Base-by-base conservation (phyloP, 495 filamentous ascomycete genomes). In the Lophiotrema nucula region DNA sequence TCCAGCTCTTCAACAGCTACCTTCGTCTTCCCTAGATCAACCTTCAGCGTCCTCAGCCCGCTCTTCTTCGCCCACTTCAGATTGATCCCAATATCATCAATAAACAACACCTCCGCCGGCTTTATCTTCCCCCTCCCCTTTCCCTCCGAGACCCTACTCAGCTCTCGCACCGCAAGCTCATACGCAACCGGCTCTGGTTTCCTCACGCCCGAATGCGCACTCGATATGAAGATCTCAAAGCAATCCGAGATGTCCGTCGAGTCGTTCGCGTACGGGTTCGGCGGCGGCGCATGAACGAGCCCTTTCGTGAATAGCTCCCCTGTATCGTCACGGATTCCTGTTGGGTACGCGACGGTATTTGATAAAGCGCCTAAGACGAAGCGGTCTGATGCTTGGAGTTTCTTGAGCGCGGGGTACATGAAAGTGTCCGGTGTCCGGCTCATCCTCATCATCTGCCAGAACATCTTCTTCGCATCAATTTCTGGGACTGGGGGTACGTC, bases 31-130 rank as follows among this genome's bases (percentile, higher is more conserved):
- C 92, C 92, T 26, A 97, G 74, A 6, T 79, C 75, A 2, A 97
- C 93, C 68, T 87, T 95, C 58, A 98, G 78, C 1, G 92, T 96
- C 54, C 78, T 73, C 70, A 97, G 86, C 23, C 93, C 93, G 11
- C 83, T 70, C 48, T 73, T 76, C 75, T 79, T 90, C 11, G 86
- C 93, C 11, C 79, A 82, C 75, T 90, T 92, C 63, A 97, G 70
- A 70, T 98, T 98, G 75, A 88, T 83, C 0, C 93, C 93, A 67
- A 98, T 97, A 72, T 98, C 93, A 76, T 98, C 93, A 46, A 97
- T 70, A 71, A 98, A 97, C 16, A 95, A 75, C 43, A 96, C 74
- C 48, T 97, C 88, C 10, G 75, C 77, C 0, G 88, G 73, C 57
- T 72, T 72, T 0, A 91, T 72, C 0, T 26, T 47, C 4, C 50